Base-by-base conservation (phyloP, 129 eudicot species). In the Lactuca sativa region DNA sequence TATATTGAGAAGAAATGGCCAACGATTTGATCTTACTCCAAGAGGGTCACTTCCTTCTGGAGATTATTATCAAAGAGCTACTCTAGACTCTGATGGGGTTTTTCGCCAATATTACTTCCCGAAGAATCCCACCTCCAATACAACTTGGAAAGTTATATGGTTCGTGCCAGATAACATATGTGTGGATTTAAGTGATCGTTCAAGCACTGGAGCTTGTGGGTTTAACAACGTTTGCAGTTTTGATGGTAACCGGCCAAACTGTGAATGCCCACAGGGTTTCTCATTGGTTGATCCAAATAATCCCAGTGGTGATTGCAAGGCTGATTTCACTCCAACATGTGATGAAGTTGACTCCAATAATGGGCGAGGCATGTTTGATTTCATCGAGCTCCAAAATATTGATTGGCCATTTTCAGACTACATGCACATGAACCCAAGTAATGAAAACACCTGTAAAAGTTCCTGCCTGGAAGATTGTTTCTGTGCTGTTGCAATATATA, bases 71-170 rank as follows among this genome's bases (percentile, higher is more conserved):
- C 80, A 77, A 11, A 59, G 92, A 72, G 77, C 80, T 31, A 81
- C 78, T 30, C 74, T 86, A 4, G 80, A 86, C 51, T 78, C 72
- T n/a, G 84, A 86, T 66, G 92, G 92, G 1, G 66, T 86, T 64
- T 67, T 86, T 40, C 69, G 60, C 30, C 82, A 63, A 25, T 86
- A 86, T 43, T 59, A 53, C 36, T 33, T 65, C 62, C 82, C 79
- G 0, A 86, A 66, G 63, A 61, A 51, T 41, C 18, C 59, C 36
- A 49, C 66, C 0, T 58, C 38, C 7, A 48, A 71, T 48, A 9
- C 62, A 56, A 7, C 13, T 30, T 73, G 71, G 77, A 1, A 25
- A 25, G 30, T 25, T 0, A 25, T 25, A 25, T 25, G 30, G 30
- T 25, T 25, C 2, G 2, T 25, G 30, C 30, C 30, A 25, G 30